Evolutionary conservation across 805 yeast genomes (phyloP).

Genomic region (Kodamaea laetipori): DNA sequence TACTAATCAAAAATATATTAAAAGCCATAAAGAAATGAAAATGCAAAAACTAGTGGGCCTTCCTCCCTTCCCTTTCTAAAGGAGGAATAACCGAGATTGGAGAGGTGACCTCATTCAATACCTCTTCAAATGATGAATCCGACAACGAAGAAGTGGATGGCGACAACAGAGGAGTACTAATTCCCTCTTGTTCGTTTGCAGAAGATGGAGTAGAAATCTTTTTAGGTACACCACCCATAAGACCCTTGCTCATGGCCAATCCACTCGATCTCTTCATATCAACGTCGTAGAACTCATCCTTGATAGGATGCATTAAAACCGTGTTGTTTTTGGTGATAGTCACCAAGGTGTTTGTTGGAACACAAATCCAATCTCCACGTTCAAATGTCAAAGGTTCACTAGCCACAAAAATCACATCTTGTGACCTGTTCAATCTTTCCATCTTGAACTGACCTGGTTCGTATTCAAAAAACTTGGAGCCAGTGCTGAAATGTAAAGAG

Average conservation of each 20-base stretch:
- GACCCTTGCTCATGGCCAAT: conserved; percentile 87
- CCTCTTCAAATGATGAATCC: conserved; percentile 6
- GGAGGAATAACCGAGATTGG: conserved; percentile 36
- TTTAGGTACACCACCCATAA: conserved; percentile 87
- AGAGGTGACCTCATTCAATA: conserved; percentile 22
- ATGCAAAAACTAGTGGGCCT: conserved; percentile 3
- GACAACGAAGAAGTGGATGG: conserved; percentile 5
- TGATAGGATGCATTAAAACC: conserved; percentile 85
- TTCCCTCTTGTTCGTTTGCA: conserved; percentile 6
- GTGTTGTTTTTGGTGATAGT: conserved; percentile 79
- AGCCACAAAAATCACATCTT: conserved; percentile 94
- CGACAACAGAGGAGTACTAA: conserved; percentile 5
- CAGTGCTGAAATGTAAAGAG: conserved; percentile 90
- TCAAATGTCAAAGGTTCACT: conserved; percentile 96
- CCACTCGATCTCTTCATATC: conserved; percentile 74
- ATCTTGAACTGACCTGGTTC: conserved; percentile 90
- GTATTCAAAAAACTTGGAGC: conserved; percentile 86
- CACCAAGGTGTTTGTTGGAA: conserved; percentile 86
- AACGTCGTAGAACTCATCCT: conserved; percentile 82
- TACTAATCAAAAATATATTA: neutral
- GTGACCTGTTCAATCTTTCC: conserved; percentile 92
- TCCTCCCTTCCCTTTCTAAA: conserved; percentile 40
- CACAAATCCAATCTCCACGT: conserved; percentile 96
- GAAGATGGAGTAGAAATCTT: conserved; percentile 28
- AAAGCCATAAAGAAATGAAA: conserved; percentile 1